These are phyloP conservation scores for Clausena lansium DNA, from an alignment of 345 rosid species.

Conservation along the genomic window DNA sequence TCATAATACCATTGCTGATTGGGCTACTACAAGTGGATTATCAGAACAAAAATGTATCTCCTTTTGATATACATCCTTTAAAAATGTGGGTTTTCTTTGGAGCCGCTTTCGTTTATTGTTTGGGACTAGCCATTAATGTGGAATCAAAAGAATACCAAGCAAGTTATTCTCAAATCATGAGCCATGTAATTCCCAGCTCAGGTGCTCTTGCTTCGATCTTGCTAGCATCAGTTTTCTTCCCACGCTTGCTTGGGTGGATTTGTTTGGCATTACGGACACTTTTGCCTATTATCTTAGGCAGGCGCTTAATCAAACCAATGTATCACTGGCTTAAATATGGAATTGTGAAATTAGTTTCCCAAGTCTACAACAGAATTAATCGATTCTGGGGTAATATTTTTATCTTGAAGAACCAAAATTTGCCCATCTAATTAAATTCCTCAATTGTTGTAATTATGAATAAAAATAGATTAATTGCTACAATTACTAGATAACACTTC, in stretches of 20 bases:
- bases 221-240: conserved; percentile 6
- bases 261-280: neutral
- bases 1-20: neutral
- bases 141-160: neutral
- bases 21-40: conserved; percentile 2
- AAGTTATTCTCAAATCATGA: neutral
- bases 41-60: conserved; percentile 2
- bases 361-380: neutral
- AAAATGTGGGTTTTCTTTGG: conserved; percentile 1
- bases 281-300: neutral
- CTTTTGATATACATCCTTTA: conserved; percentile 4
- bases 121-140: neutral
- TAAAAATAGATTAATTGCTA: too few species aligned
- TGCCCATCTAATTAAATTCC: neutral
- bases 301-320: neutral
- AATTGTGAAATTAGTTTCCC: neutral
- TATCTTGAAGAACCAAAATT: neutral
- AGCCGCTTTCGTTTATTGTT: neutral
- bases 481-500: too few species aligned
- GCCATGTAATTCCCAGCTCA: neutral
- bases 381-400: neutral
- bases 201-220: neutral
- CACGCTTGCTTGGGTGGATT: neutral
- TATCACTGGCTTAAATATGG: neutral
- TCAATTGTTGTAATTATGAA: too few species aligned